A percentile compares a stretch with the other conserved stretches of the same genome.
phyloP scores from a whole-genome alignment of 257 asterid genomes.

The Eucommia ulmoides region DNA sequence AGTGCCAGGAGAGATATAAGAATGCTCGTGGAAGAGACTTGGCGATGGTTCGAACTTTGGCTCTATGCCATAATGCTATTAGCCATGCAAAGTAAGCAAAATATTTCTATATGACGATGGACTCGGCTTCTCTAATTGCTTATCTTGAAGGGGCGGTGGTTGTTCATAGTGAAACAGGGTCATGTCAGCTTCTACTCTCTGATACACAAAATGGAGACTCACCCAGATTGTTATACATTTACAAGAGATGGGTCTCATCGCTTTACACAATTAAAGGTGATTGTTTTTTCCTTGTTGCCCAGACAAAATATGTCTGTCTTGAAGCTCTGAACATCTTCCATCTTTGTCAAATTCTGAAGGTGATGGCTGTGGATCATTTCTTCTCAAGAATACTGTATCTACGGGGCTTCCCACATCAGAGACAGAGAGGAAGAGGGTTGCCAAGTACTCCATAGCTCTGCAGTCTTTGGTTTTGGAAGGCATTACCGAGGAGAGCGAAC shows the following conservation, averaged over 20 bases:
- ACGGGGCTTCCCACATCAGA: conserved; percentile 13
- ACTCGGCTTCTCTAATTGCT: background rate
- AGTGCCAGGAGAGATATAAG: conserved; percentile 56
- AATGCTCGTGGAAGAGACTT: conserved; percentile 76
- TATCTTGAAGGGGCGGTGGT: too few species aligned
- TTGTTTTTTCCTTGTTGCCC: too few species aligned
- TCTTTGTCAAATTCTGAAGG: too few species aligned
- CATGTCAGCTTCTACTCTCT: conserved; percentile 52
- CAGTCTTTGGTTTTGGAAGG: conserved; percentile 66
- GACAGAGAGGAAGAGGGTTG: conserved; percentile 18
- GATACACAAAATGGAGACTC: conserved; percentile 76
- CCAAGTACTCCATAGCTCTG: conserved; percentile 76
- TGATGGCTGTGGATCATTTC: conserved; percentile 50
- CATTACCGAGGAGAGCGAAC: conserved; percentile 19
- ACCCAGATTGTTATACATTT: conserved; percentile 67
- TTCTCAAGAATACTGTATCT: conserved; percentile 28
- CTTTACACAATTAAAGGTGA: conserved; percentile 67
- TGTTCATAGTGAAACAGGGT: conserved; percentile 38
- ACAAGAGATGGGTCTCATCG: conserved; percentile 81
- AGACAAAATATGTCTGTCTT: too few species aligned
- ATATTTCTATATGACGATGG: background rate
- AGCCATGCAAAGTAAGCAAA: conserved; percentile 55
- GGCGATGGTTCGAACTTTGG: conserved; percentile 71
- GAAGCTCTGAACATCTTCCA: too few species aligned
- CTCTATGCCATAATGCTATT: conserved; percentile 59